phyloP scores from a whole-genome alignment of 2,329 filamentous ascomycete genomes.

The Xylaria sp. region DNA sequence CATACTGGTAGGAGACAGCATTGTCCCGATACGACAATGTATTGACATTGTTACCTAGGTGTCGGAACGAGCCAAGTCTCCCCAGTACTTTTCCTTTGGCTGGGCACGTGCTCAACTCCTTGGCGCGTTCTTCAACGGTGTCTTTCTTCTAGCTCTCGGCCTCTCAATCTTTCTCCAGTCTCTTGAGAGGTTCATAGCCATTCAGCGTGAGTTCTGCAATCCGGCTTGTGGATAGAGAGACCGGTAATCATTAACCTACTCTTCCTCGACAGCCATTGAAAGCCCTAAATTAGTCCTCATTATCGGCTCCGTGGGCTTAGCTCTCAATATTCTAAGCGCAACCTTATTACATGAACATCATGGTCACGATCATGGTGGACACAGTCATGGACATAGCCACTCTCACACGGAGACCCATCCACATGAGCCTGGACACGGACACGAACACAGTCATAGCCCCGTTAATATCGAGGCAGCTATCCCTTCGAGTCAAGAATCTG shows the following conservation, averaged over 20 bases:
- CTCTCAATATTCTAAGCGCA: constrained; percentile 74
- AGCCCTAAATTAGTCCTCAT: constrained; percentile 75
- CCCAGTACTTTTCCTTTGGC: constrained; percentile 74
- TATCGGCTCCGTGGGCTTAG: constrained; percentile 74
- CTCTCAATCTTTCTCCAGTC: constrained; percentile 79
- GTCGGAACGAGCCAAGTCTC: constrained; percentile 65
- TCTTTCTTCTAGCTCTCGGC: constrained; percentile 77
- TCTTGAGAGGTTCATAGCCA: constrained; percentile 73
- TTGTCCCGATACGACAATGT: constrained; percentile 9
- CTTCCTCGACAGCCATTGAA: constrained; percentile 62
- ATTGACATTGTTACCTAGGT: constrained; percentile 56
- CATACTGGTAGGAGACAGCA: constrained; percentile 62
- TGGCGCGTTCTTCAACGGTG: constrained; percentile 84
- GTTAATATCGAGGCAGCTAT: constrained; percentile 46
- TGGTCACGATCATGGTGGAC: constrained; percentile 45
- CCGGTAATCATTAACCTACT: constrained; percentile 21
- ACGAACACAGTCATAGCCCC: constrained; percentile 48
- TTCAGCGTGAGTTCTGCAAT: constrained; percentile 58
- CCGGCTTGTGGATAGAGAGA: neutral
- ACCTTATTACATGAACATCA: constrained; percentile 71
- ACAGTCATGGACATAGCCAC: constrained; percentile 55
- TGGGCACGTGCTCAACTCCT: constrained; percentile 80
- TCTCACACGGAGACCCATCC: constrained; percentile 35
- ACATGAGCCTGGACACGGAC: constrained; percentile 39
- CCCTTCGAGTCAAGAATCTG: constrained; percentile 38